Evolutionary conservation across 1,284 basidiomycete species (phyloP).

Genomic region (Malassezia slooffiae): DNA sequence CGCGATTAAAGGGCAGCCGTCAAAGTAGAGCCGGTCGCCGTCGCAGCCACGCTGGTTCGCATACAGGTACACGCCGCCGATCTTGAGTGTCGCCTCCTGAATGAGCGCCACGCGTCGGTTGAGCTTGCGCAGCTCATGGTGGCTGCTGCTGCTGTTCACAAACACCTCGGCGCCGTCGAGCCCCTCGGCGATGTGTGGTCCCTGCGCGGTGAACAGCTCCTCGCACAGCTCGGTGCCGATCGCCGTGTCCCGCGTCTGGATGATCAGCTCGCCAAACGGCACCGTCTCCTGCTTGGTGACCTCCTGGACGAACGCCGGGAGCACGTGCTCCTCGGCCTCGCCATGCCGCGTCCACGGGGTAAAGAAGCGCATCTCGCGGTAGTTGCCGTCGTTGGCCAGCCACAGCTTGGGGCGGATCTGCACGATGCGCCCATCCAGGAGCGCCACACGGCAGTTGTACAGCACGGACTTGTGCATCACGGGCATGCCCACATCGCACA

Average conservation of each 20-base stretch:
- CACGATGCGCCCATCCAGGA: constrained; percentile 72
- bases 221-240: constrained; percentile 94
- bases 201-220: constrained; percentile 89
- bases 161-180: constrained; percentile 97
- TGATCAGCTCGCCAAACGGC: constrained; percentile 86
- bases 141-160: constrained; percentile 91
- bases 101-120: constrained; percentile 84
- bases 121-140: constrained; percentile 91
- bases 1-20: constrained; percentile 90
- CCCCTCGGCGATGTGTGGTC: constrained; percentile 95
- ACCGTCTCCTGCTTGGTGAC: constrained; percentile 88
- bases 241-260: constrained; percentile 86
- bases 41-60: constrained; percentile 99
- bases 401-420: constrained; percentile 98
- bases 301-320: constrained; percentile 73
- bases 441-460: constrained; percentile 88
- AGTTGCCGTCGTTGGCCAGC: constrained; percentile 97
- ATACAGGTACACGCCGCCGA: constrained; percentile 92
- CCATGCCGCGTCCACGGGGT: constrained; percentile 86
- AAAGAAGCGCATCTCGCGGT: constrained; percentile 89
- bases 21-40: constrained; percentile 93
- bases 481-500: constrained; percentile 52
- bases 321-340: constrained; percentile 74
- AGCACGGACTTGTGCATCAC: constrained; percentile 90
- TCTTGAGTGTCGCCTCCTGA: constrained; percentile 91